Conservation (phyloP, 2,329 filamentous ascomycete species). For the Claviceps sp. region DNA sequence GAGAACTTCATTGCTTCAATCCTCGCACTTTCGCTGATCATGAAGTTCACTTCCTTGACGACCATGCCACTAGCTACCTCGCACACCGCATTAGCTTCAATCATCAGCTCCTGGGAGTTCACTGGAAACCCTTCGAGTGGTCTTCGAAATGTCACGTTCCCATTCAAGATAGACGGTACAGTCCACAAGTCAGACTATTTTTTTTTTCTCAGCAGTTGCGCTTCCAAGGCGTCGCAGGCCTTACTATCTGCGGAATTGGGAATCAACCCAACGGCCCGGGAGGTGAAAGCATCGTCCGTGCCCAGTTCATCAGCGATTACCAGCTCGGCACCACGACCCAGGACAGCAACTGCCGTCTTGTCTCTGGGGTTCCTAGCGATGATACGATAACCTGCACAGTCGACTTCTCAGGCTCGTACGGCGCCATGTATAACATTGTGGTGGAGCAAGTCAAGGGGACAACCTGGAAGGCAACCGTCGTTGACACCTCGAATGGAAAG, state of each 20-base stretch:
- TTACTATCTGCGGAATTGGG: not conserved
- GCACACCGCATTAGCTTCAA: not conserved
- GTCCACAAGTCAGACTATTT: conserved; percentile 10
- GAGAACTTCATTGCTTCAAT: too few relatives aligned
- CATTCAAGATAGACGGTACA: conserved; percentile 10
- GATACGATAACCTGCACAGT: not conserved
- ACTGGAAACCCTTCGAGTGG: not conserved
- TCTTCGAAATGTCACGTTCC: conserved; percentile 8
- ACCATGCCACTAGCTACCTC: not conserved
- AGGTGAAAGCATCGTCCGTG: not conserved
- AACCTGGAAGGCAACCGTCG: not conserved
- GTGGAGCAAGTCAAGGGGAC: not conserved
- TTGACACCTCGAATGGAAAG: not conserved
- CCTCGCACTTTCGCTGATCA: too few relatives aligned
- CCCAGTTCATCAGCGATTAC: not conserved
- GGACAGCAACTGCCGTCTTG: not conserved
- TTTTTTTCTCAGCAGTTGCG: conserved; percentile 12
- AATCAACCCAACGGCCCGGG: not conserved
- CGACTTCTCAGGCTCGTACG: not conserved
- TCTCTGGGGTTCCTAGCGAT: not conserved
- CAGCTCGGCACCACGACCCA: not conserved
- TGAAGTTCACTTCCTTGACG: too few relatives aligned
- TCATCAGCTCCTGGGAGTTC: not conserved
- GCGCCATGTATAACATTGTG: not conserved
- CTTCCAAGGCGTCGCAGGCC: conserved; percentile 4